phyloP scores from a whole-genome alignment of 768 basidiomycete genomes.

The Russula griseocarnosa region DNA sequence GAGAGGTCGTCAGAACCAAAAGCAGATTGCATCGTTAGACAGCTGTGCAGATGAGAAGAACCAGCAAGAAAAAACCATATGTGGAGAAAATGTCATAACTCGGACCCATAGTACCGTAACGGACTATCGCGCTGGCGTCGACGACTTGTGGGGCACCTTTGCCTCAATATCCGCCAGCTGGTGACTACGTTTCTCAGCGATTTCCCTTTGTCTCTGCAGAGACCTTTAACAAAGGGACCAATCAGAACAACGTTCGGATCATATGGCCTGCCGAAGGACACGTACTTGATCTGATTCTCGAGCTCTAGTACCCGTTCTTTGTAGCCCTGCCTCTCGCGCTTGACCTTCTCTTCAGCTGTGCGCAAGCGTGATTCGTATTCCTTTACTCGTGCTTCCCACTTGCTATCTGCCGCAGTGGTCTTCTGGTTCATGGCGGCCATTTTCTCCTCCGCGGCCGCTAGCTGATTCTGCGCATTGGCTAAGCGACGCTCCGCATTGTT shows the following conservation, averaged over 20 bases:
- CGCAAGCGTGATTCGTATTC: slow-evolving; percentile 82
- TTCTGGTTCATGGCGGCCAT: slow-evolving; percentile 70
- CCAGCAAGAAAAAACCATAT: background rate
- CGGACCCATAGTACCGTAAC: background rate
- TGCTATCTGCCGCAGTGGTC: slow-evolving; percentile 66
- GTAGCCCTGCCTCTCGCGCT: slow-evolving; percentile 88
- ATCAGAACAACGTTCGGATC: slow-evolving; percentile 9
- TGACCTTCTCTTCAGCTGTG: slow-evolving; percentile 86
- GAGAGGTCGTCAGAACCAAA: slow-evolving; percentile 2
- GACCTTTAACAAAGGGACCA: slow-evolving; percentile 48
- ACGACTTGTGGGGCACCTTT: slow-evolving; percentile 24
- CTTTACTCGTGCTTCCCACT: slow-evolving; percentile 94
- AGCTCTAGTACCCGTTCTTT: slow-evolving; percentile 80
- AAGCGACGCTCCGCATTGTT: slow-evolving; percentile 84
- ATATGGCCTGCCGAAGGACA: background rate
- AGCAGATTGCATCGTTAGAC: slow-evolving; percentile 18
- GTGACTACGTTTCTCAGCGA: slow-evolving; percentile 68
- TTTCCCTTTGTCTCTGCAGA: slow-evolving; percentile 70
- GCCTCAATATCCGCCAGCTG: slow-evolving; percentile 51
- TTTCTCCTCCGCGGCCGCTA: slow-evolving; percentile 80
- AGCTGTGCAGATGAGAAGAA: slow-evolving; percentile 2
- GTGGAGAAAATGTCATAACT: background rate
- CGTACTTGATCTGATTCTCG: slow-evolving; percentile 66
- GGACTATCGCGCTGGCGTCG: slow-evolving; percentile 20
- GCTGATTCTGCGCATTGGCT: slow-evolving; percentile 80